These are phyloP conservation scores for Aspergillus transmontanensis DNA, from an alignment of 2,329 filamentous ascomycete genomes.

Conservation along the genomic window DNA sequence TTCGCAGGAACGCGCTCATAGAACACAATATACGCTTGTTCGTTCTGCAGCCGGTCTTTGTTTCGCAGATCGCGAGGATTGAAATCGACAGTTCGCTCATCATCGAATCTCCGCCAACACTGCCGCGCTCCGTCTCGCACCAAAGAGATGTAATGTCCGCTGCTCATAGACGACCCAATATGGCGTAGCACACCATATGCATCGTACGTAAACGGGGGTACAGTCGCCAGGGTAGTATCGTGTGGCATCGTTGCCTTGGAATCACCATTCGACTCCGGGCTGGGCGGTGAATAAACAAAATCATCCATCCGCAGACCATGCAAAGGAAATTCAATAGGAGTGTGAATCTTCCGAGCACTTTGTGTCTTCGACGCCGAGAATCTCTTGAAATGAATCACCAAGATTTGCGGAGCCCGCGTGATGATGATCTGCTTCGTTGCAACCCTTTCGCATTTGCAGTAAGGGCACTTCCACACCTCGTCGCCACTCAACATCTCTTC, in stretches of 20 bases:
- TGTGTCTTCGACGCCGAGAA: slow-evolving; percentile 62
- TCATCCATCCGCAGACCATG: slow-evolving; percentile 66
- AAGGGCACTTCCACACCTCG: slow-evolving; percentile 71
- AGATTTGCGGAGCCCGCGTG: slow-evolving; percentile 75
- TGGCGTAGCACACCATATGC: slow-evolving; percentile 85
- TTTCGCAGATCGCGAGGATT: slow-evolving; percentile 54
- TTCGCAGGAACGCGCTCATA: slow-evolving; percentile 56
- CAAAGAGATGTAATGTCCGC: slow-evolving; percentile 79
- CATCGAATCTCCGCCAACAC: slow-evolving; percentile 65
- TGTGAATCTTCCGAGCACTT: slow-evolving; percentile 68
- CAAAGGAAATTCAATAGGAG: slow-evolving; percentile 75
- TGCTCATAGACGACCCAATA: slow-evolving; percentile 65
- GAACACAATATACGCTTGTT: slow-evolving; percentile 68
- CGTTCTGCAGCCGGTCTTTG: slow-evolving; percentile 60
- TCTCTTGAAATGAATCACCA: slow-evolving; percentile 77
- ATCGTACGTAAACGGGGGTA: slow-evolving; percentile 72
- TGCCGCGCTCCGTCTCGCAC: slow-evolving; percentile 62
- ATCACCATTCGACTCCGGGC: slow-evolving; percentile 28
- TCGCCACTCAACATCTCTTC: slow-evolving; percentile 70
- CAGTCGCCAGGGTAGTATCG: slow-evolving; percentile 51
- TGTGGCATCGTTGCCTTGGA: slow-evolving; percentile 57
- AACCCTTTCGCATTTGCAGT: slow-evolving; percentile 68
- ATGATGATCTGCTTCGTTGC: slow-evolving; percentile 73
- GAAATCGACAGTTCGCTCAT: slow-evolving; percentile 58
- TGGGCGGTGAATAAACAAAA: slow-evolving; percentile 57